phyloP scores from a whole-genome alignment of 345 rosid genomes.

The Eucalyptus sp. region DNA sequence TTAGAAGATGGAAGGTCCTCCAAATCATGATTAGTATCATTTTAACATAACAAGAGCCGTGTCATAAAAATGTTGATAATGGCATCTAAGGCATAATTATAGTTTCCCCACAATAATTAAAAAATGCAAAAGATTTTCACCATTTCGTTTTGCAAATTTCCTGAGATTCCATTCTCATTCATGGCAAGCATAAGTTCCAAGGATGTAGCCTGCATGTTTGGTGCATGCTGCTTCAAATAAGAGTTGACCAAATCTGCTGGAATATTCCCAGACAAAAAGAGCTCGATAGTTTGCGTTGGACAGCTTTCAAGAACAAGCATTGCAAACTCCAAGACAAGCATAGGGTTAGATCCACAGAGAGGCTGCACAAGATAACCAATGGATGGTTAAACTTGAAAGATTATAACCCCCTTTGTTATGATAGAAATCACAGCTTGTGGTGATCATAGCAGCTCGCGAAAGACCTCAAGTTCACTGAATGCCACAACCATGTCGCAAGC shows the following conservation, averaged over 20 bases:
- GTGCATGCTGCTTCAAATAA: slow-evolving; percentile 95
- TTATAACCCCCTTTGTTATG: not conserved
- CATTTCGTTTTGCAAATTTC: slow-evolving; percentile 97
- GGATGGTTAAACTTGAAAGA: not conserved
- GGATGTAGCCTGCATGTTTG: slow-evolving; percentile 90
- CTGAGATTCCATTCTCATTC: slow-evolving; percentile 85
- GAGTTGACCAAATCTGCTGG: slow-evolving; percentile 97
- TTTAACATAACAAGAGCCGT: not conserved
- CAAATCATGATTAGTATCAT: not conserved
- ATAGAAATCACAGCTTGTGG: not conserved
- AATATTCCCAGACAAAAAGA: slow-evolving; percentile 87
- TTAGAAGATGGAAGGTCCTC: too few species aligned
- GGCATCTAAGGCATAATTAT: not conserved
- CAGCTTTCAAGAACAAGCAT: slow-evolving; percentile 94
- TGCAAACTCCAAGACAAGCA: slow-evolving; percentile 94
- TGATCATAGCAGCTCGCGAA: not conserved
- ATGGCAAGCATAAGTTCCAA: slow-evolving; percentile 94
- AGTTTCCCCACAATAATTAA: not conserved
- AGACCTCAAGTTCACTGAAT: not conserved
- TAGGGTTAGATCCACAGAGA: slow-evolving; percentile 81
- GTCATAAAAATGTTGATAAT: not conserved
- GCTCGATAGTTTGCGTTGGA: slow-evolving; percentile 86
- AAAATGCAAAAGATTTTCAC: slow-evolving; percentile 16
- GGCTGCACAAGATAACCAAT: slow-evolving; percentile 43
- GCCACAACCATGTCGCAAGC: not conserved